A percentile compares a stretch with the other conserved stretches of the same genome.
These are phyloP conservation scores for Magnaporthiopsis rhizophila DNA, from an alignment of 2,329 filamentous ascomycete species.

Conservation along the genomic window DNA sequence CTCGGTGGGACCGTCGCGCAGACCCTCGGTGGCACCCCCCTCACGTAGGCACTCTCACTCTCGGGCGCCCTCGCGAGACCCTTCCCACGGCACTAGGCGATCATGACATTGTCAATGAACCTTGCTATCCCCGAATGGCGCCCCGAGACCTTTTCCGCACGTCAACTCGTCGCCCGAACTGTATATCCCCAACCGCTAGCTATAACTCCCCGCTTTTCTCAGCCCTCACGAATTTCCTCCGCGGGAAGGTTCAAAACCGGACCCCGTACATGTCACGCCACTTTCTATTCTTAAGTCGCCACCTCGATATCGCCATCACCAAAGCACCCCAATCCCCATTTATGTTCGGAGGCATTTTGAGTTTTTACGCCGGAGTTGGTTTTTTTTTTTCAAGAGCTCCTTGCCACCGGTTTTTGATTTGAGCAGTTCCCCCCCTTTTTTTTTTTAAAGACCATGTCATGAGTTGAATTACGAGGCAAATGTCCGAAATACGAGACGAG, in stretches of 20 bases:
- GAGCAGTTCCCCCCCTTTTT: neutral
- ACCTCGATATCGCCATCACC: neutral
- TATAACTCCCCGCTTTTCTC: neutral
- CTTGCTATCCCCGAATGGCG: neutral
- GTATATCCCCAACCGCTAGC: neutral
- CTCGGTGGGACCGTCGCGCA: neutral
- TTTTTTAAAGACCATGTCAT: neutral
- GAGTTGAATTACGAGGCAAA: neutral
- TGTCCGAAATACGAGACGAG: neutral
- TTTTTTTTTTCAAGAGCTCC: no score
- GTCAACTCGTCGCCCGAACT: neutral
- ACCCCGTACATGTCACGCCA: neutral
- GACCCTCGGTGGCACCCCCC: neutral
- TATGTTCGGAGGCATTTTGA: neutral
- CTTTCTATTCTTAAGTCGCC: neutral
- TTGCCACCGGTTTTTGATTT: no score
- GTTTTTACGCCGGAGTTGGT: no score
- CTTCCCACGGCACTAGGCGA: neutral
- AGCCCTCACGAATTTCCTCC: neutral
- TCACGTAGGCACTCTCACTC: neutral
- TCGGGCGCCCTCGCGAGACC: neutral
- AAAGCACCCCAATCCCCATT: neutral
- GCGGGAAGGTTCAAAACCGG: neutral
- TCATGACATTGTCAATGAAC: neutral
- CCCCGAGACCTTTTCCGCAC: no score